These are phyloP conservation scores for Tremellales sp. DNA, from an alignment of 1,284 basidiomycete genomes.

Conservation along the genomic window DNA sequence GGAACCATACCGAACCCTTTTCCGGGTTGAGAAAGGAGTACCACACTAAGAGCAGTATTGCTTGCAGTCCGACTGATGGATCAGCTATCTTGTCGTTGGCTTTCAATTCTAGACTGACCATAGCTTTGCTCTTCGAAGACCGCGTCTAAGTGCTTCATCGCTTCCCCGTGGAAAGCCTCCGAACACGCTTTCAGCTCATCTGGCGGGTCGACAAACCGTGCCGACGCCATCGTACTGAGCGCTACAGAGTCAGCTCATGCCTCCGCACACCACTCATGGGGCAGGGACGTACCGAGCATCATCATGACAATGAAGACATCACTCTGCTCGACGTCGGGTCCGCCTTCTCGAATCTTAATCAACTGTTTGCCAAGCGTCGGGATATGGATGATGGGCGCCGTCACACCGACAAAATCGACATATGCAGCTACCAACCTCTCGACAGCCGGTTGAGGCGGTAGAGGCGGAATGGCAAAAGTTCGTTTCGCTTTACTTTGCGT, in stretches of 20 bases:
- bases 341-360: constrained; percentile 36
- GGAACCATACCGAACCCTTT: constrained; percentile 50
- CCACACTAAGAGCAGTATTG: constrained; percentile 48
- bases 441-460: constrained; percentile 48
- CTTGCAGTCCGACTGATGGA: constrained; percentile 44
- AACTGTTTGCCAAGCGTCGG: constrained; percentile 47
- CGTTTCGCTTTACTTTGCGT: constrained; percentile 1
- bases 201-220: constrained; percentile 48
- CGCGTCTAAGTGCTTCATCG: constrained; percentile 49
- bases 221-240: constrained; percentile 49
- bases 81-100: not conserved
- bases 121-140: constrained; percentile 48
- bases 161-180: constrained; percentile 50
- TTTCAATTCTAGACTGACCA: constrained; percentile 14
- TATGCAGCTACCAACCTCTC: constrained; percentile 50
- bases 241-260: constrained; percentile 29
- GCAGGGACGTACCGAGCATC: constrained; percentile 42
- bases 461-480: constrained; percentile 41
- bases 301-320: constrained; percentile 51
- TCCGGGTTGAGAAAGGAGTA: constrained; percentile 50
- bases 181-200: constrained; percentile 50
- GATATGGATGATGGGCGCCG: constrained; percentile 49
- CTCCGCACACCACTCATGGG: not conserved
- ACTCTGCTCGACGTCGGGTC: constrained; percentile 40
- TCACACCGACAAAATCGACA: constrained; percentile 50